Base-by-base conservation (phyloP, 331 rosid genomes). In the Rhamnella rubrinervis region DNA sequence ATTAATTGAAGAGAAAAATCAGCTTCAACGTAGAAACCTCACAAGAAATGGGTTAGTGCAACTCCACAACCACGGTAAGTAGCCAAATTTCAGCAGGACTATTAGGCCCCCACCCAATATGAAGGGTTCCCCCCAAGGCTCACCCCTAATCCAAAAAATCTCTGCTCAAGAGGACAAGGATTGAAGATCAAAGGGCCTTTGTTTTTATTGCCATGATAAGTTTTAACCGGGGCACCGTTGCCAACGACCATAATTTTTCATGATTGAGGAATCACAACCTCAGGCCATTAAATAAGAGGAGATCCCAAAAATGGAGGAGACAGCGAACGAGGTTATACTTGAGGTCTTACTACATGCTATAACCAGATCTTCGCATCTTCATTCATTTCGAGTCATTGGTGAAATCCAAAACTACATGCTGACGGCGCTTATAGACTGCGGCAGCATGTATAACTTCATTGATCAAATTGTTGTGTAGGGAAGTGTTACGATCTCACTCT, bases 331-430 rank as follows among this genome's bases (percentile, higher is more conserved):
- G 44, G 17, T 0, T 2, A 26, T 14, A 9, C 38, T 4, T 7
- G 55, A 63, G n/a, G 19, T 63, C 18, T 63, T 55, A 8, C 20
- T 39, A 1, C 68, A 63, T 40, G 68, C 68, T 0, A 63, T 63
- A 8, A 7, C 55, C 1, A 39, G 39, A 9, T 13, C 39, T 18
- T 11, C 0, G 8, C 55, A 41, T n/a, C 68, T 55, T 44, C 51
- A 63, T 19, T 37, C 44, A 17, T 11, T 61, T 1, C 28, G n/a
- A 9, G 68, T 40, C 8, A 8, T 41, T 7, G 55, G 68, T 0
- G 39, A 17, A 8, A 14, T 63, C 11, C 2, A 63, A 21, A 39
- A 63, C 6, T 10, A 19, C 8, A 16, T 40, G 5, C 55, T 63
- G 1, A 63, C 68, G 2, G 10, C 39, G 3, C 55, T 63, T 0